A percentile compares a stretch with the other conserved stretches of the same genome.
phyloP scores from a whole-genome alignment of 768 basidiomycete genomes.

The Suillus subaureus region DNA sequence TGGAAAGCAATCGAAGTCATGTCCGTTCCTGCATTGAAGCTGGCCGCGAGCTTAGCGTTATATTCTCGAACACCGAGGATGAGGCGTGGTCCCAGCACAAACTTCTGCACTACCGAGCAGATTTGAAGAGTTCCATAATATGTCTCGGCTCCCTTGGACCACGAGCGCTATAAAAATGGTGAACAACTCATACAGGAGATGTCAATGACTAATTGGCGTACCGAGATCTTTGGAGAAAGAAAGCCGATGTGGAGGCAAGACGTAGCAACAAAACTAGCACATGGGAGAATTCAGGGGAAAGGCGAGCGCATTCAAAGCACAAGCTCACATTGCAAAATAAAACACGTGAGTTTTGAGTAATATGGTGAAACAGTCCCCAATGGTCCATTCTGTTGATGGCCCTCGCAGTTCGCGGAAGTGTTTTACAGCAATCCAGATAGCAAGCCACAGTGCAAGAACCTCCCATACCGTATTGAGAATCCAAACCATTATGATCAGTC shows the following conservation, averaged over 20 bases:
- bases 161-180: background rate
- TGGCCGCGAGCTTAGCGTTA: background rate
- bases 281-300: background rate
- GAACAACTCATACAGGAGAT: background rate
- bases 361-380: background rate
- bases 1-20: background rate
- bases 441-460: background rate
- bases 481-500: background rate
- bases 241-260: background rate
- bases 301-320: background rate
- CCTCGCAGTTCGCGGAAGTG: background rate
- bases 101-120: background rate
- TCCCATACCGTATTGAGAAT: background rate
- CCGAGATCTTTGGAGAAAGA: background rate
- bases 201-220: background rate
- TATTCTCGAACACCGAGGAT: constrained; percentile 1
- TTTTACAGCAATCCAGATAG: background rate
- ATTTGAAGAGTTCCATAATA: background rate
- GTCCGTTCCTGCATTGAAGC: background rate
- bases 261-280: background rate
- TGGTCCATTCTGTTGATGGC: background rate
- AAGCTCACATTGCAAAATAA: background rate
- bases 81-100: background rate
- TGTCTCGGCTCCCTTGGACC: background rate
- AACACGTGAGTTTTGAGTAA: background rate